phyloP scores from a whole-genome alignment of 352 stramenopile genomes.

The Proteromonas lacertae region DNA sequence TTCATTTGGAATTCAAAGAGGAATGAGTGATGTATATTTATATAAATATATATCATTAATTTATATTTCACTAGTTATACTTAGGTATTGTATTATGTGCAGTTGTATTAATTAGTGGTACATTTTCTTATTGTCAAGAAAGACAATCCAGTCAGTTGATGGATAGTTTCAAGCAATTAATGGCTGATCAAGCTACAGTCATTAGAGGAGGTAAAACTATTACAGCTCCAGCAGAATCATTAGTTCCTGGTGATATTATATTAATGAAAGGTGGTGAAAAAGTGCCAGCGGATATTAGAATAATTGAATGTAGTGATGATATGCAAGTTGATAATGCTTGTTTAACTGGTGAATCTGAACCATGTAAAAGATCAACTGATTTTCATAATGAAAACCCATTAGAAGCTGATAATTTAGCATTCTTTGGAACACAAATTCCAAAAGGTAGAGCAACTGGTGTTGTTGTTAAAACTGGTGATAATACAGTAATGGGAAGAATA shows the following conservation, averaged over 20 bases:
- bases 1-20: constrained; percentile 11
- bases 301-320: not conserved
- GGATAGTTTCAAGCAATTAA: constrained; percentile 19
- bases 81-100: constrained; percentile 21
- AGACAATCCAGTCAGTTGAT: constrained; percentile 21
- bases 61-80: constrained; percentile 19
- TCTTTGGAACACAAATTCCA: not conserved
- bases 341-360: not conserved
- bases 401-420: not conserved
- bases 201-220: constrained; percentile 4
- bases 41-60: too few relatives aligned
- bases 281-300: not conserved
- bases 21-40: too few relatives aligned
- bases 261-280: not conserved
- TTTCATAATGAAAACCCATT: not conserved
- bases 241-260: not conserved
- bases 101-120: constrained; percentile 21
- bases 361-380: not conserved
- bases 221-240: not conserved
- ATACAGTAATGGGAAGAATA: not conserved
- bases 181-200: constrained; percentile 15
- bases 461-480: not conserved
- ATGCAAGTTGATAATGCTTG: not conserved
- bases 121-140: constrained; percentile 27
- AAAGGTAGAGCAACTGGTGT: not conserved